A percentile compares a stretch with the other conserved stretches of the same genome.
phyloP scores from a whole-genome alignment of 2,329 filamentous ascomycete species.

The Alternaria sp. region DNA sequence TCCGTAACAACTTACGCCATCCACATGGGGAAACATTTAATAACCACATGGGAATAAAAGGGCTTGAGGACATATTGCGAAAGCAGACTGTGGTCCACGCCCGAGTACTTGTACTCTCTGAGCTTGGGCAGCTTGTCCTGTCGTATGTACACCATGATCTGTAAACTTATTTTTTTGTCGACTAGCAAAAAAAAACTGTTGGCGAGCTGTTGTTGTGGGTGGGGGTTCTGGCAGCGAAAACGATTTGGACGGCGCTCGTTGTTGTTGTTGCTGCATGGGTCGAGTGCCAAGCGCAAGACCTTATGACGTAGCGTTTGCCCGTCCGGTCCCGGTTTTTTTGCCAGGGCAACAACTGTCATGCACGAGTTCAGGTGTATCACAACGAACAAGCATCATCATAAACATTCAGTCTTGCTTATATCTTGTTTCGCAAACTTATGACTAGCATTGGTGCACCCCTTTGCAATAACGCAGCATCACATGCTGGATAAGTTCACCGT shows the following conservation, averaged over 20 bases:
- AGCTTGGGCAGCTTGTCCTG: slow-evolving; percentile 88
- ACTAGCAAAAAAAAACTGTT: slow-evolving; percentile 13
- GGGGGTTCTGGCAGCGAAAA: slow-evolving; percentile 24
- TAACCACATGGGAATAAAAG: slow-evolving; percentile 94
- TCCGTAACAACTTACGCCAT: slow-evolving; percentile 77
- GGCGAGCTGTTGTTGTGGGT: slow-evolving; percentile 17
- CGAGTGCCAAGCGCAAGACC: slow-evolving; percentile 39
- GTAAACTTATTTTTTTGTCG: slow-evolving; percentile 4
- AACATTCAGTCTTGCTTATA: neutral
- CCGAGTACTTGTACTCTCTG: slow-evolving; percentile 93
- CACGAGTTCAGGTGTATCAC: neutral
- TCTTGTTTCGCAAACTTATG: neutral
- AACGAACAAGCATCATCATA: neutral
- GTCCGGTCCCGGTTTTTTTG: slow-evolving; percentile 19
- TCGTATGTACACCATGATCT: slow-evolving; percentile 89
- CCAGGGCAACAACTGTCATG: neutral
- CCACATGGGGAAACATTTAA: slow-evolving; percentile 91
- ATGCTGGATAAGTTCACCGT: neutral
- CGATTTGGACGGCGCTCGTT: slow-evolving; percentile 3
- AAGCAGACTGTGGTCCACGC: slow-evolving; percentile 86
- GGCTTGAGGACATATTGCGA: slow-evolving; percentile 96
- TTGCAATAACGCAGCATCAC: neutral
- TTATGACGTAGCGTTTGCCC: slow-evolving; percentile 42
- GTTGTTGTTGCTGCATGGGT: slow-evolving; percentile 20
- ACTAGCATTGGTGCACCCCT: neutral